Evolutionary conservation across 345 rosid genomes (phyloP), one percentile per base, ranked within the genome.

Genomic region (Eucalyptus brandiana): DNA sequence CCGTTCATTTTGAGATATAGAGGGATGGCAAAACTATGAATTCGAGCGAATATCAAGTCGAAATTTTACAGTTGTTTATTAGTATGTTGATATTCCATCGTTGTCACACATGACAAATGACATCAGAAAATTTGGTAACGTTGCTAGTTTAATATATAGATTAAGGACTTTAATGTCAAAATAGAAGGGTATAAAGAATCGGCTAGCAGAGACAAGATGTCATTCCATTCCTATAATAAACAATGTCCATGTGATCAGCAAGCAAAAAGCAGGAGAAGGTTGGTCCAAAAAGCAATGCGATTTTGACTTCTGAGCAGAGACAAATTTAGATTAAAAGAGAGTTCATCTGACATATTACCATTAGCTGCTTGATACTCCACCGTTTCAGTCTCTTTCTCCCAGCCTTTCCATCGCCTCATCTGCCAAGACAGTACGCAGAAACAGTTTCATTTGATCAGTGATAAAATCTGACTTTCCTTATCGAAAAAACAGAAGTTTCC

Each of bases 371-470:
- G 90, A 88, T 95, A 96, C 53, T 96, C 97, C 37, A 93, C 90
- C 8, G 97, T 96, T 72, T 86, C 93, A 45, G 95, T 96, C 88
- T 96, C 97, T 40, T 67, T 89, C 92, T 96, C 98, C 98, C 98
- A 96, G 28, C 93, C 91, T 91, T 93, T 89, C 97, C 98, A 96
- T 54, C 94, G 93, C 58, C 90, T 93, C 96, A 96, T 96, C 98
- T 96, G 80, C 42, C 34, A 23, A 30, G 30, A 56, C 88, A 17
- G 48, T 18, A 86, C 16, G 40, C 34, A 24, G 49, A 80, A 37
- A 88, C 28, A 76, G 85, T 76, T 40, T 12, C 47, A 21, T 40
- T 76, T 37, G 85, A 49, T 40, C 51, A 58, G n/a, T 60, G 11
- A 56, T 42, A 45, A 58, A 58, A 45, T 56, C 76, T 14, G 19